Conservation (phyloP, 139 green algal species). For the Astrephomene gubernaculifera region DNA sequence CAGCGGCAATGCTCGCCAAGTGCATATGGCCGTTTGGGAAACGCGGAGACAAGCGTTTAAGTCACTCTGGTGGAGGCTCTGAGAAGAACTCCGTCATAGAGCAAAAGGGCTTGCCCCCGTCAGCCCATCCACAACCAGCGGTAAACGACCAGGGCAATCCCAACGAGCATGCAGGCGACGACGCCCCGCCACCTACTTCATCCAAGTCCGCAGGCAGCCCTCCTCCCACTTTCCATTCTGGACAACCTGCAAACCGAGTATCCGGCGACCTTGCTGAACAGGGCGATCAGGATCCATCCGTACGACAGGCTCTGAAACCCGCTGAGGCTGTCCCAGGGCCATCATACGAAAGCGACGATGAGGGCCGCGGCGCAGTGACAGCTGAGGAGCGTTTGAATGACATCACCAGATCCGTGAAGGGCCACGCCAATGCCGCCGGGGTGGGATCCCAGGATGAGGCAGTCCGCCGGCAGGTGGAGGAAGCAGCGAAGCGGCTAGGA, state of each 20-base stretch:
- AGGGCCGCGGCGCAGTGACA: not conserved
- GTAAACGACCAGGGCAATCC: no score
- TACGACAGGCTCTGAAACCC: no score
- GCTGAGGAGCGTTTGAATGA: conserved; percentile 23
- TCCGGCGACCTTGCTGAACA: no score
- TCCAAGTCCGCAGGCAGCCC: not conserved
- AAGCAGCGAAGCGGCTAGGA: conserved; percentile 1
- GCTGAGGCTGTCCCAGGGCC: conserved; percentile 15
- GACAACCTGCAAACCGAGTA: conserved; percentile 12
- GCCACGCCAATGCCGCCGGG: conserved; percentile 13
- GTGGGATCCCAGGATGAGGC: conserved; percentile 1
- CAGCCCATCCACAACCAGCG: no score
- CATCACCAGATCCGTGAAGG: conserved; percentile 25
- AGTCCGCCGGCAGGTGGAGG: conserved; percentile 14
- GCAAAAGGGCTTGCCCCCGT: no score
- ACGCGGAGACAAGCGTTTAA: no score
- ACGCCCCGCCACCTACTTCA: not conserved
- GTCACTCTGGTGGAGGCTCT: no score
- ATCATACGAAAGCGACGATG: conserved; percentile 33
- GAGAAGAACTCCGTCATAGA: no score
- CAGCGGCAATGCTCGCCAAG: no score
- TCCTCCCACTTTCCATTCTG: not conserved
- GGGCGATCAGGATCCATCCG: no score
- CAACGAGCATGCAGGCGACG: not conserved
- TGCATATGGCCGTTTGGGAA: no score